A percentile compares a stretch with the other conserved stretches of the same genome.
phyloP scores from a whole-genome alignment of 352 stramenopile genomes.

The Phytophthora citrophthora region DNA sequence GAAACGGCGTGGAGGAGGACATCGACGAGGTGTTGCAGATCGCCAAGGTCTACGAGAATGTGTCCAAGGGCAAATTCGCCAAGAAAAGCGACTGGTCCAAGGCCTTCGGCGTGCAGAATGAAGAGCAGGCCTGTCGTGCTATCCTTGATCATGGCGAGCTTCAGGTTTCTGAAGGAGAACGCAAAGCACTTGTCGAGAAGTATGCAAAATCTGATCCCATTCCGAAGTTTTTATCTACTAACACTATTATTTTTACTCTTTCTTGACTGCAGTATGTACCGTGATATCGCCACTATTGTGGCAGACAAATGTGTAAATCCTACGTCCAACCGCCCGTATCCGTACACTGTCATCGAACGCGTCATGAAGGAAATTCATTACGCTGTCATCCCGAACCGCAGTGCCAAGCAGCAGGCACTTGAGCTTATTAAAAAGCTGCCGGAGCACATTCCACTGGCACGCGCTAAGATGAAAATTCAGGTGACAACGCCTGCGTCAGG shows the following conservation, averaged over 20 bases:
- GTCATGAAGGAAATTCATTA: constrained; percentile 97
- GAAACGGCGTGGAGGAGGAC: constrained; percentile 97
- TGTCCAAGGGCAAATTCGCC: constrained; percentile 96
- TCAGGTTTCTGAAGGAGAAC: constrained; percentile 97
- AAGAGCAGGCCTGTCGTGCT: constrained; percentile 90
- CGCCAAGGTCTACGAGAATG: constrained; percentile 97
- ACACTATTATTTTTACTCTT: background rate
- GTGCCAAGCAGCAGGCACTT: constrained; percentile 96
- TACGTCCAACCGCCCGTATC: constrained; percentile 94
- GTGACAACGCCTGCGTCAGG: constrained; percentile 63
- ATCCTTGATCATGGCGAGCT: constrained; percentile 97
- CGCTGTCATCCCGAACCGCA: constrained; percentile 93
- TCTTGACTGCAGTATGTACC: constrained; percentile 75
- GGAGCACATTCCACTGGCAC: constrained; percentile 93
- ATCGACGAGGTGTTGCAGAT: constrained; percentile 99
- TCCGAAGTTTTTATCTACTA: constrained; percentile 7
- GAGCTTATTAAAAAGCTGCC: constrained; percentile 96
- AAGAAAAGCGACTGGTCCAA: constrained; percentile 95
- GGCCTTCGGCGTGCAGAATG: constrained; percentile 93
- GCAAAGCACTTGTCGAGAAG: constrained; percentile 92
- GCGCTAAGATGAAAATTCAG: constrained; percentile 97
- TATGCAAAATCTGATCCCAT: constrained; percentile 13
- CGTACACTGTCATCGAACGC: constrained; percentile 96
- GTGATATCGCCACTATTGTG: constrained; percentile 97
- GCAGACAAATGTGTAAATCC: constrained; percentile 98